These are phyloP conservation scores for Boletus rubescentipes DNA, from an alignment of 768 basidiomycete species.

Conservation along the genomic window DNA sequence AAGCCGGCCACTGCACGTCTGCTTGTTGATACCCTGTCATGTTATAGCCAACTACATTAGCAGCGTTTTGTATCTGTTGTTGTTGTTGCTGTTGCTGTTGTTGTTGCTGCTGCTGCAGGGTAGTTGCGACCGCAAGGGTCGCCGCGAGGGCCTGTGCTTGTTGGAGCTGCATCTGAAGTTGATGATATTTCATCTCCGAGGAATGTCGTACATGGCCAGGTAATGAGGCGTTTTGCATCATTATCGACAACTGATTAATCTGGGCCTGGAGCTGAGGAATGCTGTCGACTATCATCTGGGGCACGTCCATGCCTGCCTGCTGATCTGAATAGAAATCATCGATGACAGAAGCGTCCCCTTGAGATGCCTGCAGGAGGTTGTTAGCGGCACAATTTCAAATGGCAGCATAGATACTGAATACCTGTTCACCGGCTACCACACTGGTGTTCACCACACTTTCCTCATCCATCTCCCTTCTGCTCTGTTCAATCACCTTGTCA, in stretches of 20 bases:
- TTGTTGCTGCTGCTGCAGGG: slow-evolving; percentile 56
- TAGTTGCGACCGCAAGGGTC: slow-evolving; percentile 57
- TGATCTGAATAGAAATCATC: slow-evolving; percentile 75
- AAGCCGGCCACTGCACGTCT: slow-evolving; percentile 41
- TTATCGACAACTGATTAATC: slow-evolving; percentile 72
- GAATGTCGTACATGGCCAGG: slow-evolving; percentile 72
- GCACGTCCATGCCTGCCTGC: slow-evolving; percentile 70
- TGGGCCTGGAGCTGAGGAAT: slow-evolving; percentile 86
- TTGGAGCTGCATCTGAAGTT: slow-evolving; percentile 74
- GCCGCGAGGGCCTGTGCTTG: slow-evolving; percentile 75
- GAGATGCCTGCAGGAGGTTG: slow-evolving; percentile 17
- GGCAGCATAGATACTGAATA: slow-evolving; percentile 16
- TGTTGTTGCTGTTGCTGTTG: slow-evolving; percentile 38
- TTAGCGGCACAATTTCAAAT: slow-evolving; percentile 3
- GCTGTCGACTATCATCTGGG: slow-evolving; percentile 67
- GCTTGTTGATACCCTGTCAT: slow-evolving; percentile 45
- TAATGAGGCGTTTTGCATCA: slow-evolving; percentile 77
- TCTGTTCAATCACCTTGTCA: slow-evolving; percentile 76
- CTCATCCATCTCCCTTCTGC: slow-evolving; percentile 55
- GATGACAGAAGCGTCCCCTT: slow-evolving; percentile 34
- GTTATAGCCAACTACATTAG: slow-evolving; percentile 38
- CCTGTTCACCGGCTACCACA: slow-evolving; percentile 35
- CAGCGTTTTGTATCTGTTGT: slow-evolving; percentile 37
- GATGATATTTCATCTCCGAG: slow-evolving; percentile 81
- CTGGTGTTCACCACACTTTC: slow-evolving; percentile 37